A percentile compares a stretch with the other conserved stretches of the same genome.
phyloP scores from a whole-genome alignment of 2,329 filamentous ascomycete species.

The Cytospora mali region DNA sequence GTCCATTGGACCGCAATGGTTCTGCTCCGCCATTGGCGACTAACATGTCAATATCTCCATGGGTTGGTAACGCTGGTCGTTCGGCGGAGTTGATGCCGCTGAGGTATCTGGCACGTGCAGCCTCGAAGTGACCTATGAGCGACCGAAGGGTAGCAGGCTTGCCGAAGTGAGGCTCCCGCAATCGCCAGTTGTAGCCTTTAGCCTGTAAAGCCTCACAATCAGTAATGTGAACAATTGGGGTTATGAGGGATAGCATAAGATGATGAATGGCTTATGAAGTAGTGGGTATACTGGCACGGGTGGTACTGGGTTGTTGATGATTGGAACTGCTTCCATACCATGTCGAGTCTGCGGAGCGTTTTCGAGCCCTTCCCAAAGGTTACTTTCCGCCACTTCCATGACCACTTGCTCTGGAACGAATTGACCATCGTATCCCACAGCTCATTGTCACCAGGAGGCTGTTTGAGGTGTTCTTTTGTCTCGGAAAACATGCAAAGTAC shows the following conservation, averaged over 20 bases:
- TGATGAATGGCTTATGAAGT: too few relatives aligned
- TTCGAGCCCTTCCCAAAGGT: neutral
- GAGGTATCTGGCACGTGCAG: slow-evolving; percentile 3
- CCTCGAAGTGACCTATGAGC: neutral
- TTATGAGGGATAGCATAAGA: too few relatives aligned
- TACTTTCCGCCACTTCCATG: neutral
- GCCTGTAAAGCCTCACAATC: neutral
- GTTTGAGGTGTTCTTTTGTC: neutral
- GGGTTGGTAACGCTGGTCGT: fast-evolving
- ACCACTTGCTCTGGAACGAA: neutral
- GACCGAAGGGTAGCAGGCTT: neutral
- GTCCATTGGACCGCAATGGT: neutral
- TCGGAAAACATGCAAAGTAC: neutral
- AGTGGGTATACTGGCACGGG: too few relatives aligned
- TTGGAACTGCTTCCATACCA: neutral
- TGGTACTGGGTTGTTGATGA: neutral
- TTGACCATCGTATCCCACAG: neutral
- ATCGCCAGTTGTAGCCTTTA: neutral
- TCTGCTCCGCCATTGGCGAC: neutral
- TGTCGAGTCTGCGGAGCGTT: neutral
- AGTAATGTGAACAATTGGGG: neutral
- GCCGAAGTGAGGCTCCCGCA: neutral
- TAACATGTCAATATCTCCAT: neutral
- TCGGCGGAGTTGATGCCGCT: neutral
- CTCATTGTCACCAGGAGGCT: neutral